These are phyloP conservation scores for Cladosporium sp. DNA, from an alignment of 2,329 filamentous ascomycete genomes.

Conservation along the genomic window DNA sequence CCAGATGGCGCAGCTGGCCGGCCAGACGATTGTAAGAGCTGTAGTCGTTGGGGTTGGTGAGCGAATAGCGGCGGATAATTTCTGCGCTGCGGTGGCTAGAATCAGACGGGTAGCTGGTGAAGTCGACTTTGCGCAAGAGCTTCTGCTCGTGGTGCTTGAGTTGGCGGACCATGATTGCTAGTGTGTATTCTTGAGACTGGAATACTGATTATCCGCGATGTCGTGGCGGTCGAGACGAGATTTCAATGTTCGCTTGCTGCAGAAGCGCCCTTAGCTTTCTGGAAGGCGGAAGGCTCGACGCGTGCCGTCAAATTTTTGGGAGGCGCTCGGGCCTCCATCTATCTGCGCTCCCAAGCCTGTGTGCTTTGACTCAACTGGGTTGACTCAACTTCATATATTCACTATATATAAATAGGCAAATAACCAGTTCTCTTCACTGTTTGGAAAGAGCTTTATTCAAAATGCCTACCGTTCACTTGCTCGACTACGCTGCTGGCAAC, in stretches of 20 bases:
- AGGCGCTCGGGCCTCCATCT: slow-evolving; percentile 1
- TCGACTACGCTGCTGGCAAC: slow-evolving; percentile 94
- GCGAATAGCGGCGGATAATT: slow-evolving; percentile 82
- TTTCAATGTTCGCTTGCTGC: slow-evolving; percentile 16
- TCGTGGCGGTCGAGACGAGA: slow-evolving; percentile 18
- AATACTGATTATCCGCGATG: background rate
- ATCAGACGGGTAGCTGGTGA: slow-evolving; percentile 81
- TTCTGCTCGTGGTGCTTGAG: slow-evolving; percentile 97
- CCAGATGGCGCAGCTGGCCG: slow-evolving; percentile 79
- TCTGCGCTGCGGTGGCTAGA: slow-evolving; percentile 78
- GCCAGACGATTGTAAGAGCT: slow-evolving; percentile 49
- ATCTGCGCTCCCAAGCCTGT: background rate
- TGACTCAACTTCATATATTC: background rate
- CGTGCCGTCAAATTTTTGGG: slow-evolving; percentile 14
- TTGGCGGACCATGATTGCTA: slow-evolving; percentile 77
- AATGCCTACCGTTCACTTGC: slow-evolving; percentile 77
- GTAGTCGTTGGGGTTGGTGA: slow-evolving; percentile 88
- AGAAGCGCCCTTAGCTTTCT: slow-evolving; percentile 7
- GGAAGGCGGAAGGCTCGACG: slow-evolving; percentile 4
- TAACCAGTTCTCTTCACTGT: background rate
- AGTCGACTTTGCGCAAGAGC: slow-evolving; percentile 88
- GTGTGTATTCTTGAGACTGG: background rate
- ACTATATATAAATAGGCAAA: background rate
- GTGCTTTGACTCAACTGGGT: slow-evolving; percentile 16
- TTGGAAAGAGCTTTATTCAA: slow-evolving; percentile 5